These are phyloP conservation scores for Symmetrospora coprosmae DNA, from an alignment of 768 basidiomycete species.

Conservation along the genomic window DNA sequence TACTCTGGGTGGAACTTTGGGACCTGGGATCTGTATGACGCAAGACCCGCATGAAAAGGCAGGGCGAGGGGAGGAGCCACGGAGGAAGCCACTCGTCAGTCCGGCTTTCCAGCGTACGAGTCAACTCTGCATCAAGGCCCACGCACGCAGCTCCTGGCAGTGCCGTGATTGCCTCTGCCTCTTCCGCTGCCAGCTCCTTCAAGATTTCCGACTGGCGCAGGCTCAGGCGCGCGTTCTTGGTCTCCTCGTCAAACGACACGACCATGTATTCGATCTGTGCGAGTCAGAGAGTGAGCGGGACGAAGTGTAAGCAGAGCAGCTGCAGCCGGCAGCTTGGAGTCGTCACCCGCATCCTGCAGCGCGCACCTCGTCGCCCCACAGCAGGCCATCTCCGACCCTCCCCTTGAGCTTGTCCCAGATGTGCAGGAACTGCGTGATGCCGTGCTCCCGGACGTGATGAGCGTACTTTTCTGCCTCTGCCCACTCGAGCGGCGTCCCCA, in stretches of 20 bases:
- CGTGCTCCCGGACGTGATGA: slow-evolving; percentile 78
- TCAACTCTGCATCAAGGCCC: background rate
- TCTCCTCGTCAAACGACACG: slow-evolving; percentile 60
- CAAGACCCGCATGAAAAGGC: background rate
- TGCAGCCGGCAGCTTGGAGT: background rate
- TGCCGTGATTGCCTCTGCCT: slow-evolving; percentile 41
- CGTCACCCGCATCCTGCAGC: background rate
- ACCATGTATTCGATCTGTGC: slow-evolving; percentile 90
- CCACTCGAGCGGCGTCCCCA: slow-evolving; percentile 88
- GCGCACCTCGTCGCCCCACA: slow-evolving; percentile 95
- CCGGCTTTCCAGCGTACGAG: background rate
- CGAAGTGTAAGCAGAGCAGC: background rate
- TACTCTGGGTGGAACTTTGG: slow-evolving; percentile 97
- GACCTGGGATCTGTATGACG: slow-evolving; percentile 44
- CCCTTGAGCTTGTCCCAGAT: slow-evolving; percentile 88
- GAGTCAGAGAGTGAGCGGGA: slow-evolving; percentile 11
- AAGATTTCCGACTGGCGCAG: slow-evolving; percentile 93
- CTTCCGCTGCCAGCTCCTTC: slow-evolving; percentile 45
- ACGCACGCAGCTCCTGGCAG: slow-evolving; percentile 16
- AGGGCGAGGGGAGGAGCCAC: background rate
- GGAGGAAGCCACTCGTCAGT: background rate
- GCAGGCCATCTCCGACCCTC: slow-evolving; percentile 71
- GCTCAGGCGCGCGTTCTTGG: slow-evolving; percentile 71
- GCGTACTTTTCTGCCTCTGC: slow-evolving; percentile 72
- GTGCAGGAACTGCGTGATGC: slow-evolving; percentile 85